Base-by-base conservation (phyloP, 345 rosid genomes). In the Brassica carinata region DNA sequence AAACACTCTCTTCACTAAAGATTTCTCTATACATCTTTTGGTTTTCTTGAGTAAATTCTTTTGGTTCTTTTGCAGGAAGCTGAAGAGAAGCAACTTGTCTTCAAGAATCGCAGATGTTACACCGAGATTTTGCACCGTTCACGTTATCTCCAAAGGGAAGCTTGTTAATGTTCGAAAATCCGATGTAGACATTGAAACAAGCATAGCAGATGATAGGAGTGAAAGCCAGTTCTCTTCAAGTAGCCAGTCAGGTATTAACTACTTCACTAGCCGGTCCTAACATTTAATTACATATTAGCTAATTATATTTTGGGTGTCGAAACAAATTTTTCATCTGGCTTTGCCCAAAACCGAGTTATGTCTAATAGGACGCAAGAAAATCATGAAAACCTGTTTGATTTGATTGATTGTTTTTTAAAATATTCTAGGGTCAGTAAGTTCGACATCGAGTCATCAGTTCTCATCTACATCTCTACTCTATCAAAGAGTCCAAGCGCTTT, bases 91-190 rank as follows among this genome's bases (percentile, higher is more conserved):
- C 71, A 80, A 80, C 58, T 72, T 92, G 29, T 86, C 98, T 18
- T 87, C 91, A 1, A 90, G 86, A 73, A 94, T 94, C 75, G 77
- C 95, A 8, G 83, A 64, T 30, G 72, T 74, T 43, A 81, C 85
- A 64, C 98, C 98, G 1, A 86, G 82, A 36, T 90, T 84, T 74
- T 94, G 98, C 67, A 88, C 91, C 0, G 89, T 94, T 40, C 92
- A 86, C 48, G 87, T 87, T 69, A 84, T 92, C 84, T 91, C 92
- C 2, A 89, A 87, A 83, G 98, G 95, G 71, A 91, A 91, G 79
- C 75, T 92, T 57, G 61, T 85, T 69, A 90, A 92, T 10, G 82
- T 92, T 74, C 90, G 97, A 29, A 91, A 91, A 61, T 89, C 98
- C 23, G 86, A 90, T 77, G 61, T 67, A 45, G 94, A 88, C 80